A percentile compares a stretch with the other conserved stretches of the same genome.
phyloP scores from a whole-genome alignment of 225 moss, liverwort and hornwort species.

The Polytrichum formosum region DNA sequence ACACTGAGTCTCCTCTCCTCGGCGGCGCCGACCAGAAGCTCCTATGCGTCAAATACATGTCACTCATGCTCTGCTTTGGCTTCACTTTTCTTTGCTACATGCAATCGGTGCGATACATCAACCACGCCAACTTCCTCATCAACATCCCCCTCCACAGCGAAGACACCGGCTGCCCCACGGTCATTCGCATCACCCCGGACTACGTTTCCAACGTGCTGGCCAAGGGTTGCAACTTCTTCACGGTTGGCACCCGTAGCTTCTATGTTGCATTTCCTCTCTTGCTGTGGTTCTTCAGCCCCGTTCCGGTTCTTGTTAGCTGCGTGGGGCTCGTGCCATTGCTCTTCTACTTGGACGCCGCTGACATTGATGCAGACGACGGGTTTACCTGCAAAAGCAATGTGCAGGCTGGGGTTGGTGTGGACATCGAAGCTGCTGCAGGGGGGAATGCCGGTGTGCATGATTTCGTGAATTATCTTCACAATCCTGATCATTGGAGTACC shows the following conservation, averaged over 20 bases:
- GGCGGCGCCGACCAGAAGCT: conserved; percentile 12
- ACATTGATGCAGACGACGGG: conserved; percentile 31
- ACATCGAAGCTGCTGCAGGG: no score
- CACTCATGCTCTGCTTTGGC: conserved; percentile 55
- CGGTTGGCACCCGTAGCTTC: conserved; percentile 42
- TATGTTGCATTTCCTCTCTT: conserved; percentile 42
- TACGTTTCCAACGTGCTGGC: conserved; percentile 46
- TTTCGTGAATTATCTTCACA: neutral
- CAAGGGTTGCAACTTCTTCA: conserved; percentile 45
- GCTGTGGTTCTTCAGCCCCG: conserved; percentile 62
- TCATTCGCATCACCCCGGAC: conserved; percentile 39
- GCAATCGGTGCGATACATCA: conserved; percentile 70
- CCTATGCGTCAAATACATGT: conserved; percentile 43
- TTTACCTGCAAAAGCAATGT: conserved; percentile 11
- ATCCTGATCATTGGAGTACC: neutral
- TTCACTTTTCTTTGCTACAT: conserved; percentile 68
- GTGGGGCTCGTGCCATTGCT: conserved; percentile 32
- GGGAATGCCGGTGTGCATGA: no score
- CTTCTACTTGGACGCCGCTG: conserved; percentile 36
- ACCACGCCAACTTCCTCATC: conserved; percentile 87
- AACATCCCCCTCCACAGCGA: conserved; percentile 52
- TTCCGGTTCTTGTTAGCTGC: conserved; percentile 38
- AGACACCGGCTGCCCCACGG: conserved; percentile 18
- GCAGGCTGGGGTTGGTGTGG: no score
- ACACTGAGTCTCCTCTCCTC: conserved; percentile 26